Conservation (phyloP, 768 basidiomycete genomes). For the Phanerochaete sordida region DNA sequence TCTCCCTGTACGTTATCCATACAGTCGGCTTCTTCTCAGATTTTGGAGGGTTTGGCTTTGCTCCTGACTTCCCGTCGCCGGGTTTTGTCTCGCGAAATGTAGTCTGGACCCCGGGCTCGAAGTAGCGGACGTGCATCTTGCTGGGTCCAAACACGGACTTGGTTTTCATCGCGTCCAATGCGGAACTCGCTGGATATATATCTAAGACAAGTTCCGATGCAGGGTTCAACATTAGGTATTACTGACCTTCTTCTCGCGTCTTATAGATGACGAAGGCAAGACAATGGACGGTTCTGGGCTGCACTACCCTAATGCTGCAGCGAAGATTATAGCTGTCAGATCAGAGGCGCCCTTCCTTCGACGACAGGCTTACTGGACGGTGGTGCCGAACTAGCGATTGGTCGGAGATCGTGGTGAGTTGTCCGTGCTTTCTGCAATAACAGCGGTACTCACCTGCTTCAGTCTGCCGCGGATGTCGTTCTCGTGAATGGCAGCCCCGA, state of each 20-base stretch:
- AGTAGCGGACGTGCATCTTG: background rate
- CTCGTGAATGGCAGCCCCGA: background rate
- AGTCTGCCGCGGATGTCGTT: background rate
- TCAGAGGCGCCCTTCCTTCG: too few relatives aligned
- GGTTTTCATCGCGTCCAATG: background rate
- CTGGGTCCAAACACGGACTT: too few relatives aligned
- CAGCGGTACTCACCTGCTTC: background rate
- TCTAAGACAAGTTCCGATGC: background rate
- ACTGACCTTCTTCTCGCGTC: background rate
- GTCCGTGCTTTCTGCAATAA: background rate
- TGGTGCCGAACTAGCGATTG: background rate
- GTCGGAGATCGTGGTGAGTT: background rate
- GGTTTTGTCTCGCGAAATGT: background rate
- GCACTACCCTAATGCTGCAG: background rate
- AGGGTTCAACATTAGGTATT: background rate
- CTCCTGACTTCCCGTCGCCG: background rate
- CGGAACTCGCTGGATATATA: background rate
- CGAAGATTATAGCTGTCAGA: too few relatives aligned
- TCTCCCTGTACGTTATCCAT: background rate
- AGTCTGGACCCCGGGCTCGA: background rate
- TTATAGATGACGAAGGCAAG: background rate
- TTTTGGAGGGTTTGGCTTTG: too few relatives aligned
- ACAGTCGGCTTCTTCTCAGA: background rate
- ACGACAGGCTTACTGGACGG: background rate
- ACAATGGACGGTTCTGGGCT: background rate